Base-by-base conservation (phyloP, 768 basidiomycete genomes). In the Polyporus arcularius region DNA sequence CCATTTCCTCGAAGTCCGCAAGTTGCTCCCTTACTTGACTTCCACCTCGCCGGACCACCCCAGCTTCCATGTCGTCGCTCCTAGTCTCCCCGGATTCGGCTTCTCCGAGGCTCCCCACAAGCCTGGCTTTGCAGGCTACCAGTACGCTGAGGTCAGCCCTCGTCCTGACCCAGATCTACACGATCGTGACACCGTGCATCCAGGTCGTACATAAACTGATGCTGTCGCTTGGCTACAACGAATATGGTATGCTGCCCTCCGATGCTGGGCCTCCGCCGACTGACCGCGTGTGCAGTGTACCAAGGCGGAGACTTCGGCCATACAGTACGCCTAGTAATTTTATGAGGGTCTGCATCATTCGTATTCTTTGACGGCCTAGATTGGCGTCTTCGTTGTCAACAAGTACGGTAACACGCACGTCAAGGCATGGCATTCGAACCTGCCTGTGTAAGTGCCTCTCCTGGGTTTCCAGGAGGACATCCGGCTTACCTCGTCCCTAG, bases 21-120 rank as follows among this genome's bases (percentile, higher is more conserved):
- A 87, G 72, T 72, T 88, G 5, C 70, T 89, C 1, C 82, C 85
- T 3, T 67, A 85, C 4, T 71, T 89, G 61, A 75, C 79, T 0
- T 69, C 75, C 18, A 68, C 72, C 0, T 74, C 77, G 1, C 56
- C 73, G 2, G 71, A 76, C 0, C 75, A 81, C 4, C 86, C 85
- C 2, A 82, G 78, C 52, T 88, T 89, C 68, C 84, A 88, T 64
- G 83, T 89, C 21, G 84, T 89, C 0, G 82, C 81, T 0, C 63
- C 80, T 38, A 82, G 85, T 65, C 65, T 88, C 12, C 87, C 86
- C 10, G 85, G 84, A 0, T 88, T 73, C 69, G 86, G 85, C 0
- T 88, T 86, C 70, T 87, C 86, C 0, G 79, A 84, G 42, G 83
- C 79, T 0, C 80, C 83, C 0, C 81, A 69, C 52, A 81, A 80